Base-by-base conservation (phyloP, 208 protist species). In the Leishmania major region DNA sequence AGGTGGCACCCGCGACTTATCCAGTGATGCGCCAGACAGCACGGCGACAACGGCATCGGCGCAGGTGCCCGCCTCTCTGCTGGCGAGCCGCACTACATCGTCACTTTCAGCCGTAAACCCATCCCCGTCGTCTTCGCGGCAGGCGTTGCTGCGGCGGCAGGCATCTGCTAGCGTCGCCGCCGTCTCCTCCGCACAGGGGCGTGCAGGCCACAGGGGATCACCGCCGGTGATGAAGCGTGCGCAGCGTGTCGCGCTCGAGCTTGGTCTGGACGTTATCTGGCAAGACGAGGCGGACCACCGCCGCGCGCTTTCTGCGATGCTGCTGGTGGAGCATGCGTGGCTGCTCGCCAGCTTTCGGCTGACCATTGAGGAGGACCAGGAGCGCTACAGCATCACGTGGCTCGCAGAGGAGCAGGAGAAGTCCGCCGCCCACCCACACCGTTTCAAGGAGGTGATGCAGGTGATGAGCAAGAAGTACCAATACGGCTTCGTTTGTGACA, bases 401-500 rank as follows among this genome's bases (percentile, higher is more conserved):
- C 87, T 97, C 4, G 90, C 82, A 25, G 91, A 91, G 74, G 91
- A 96, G 86, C 95, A 97, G 87, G 87, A 82, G 73, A 90, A 89
- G 75, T 95, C 93, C 5, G 90, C 92, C 55, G 79, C 87, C 15
- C 95, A 97, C 82, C 91, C 93, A 49, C 94, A 97, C 86, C 80
- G 77, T 35, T 98, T 97, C 87, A 91, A 87, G 57, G 89, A 91
- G 59, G 80, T 91, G 57, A 75, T 73, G 31, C 73, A 88, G 35
- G 81, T 92, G n/a, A 77, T 84, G 1, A 89, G 72, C 81, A 88
- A 85, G 74, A 91, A 91, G 64, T 98, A 98, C 79, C 73, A 84
- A 35, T 86, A 94, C 67, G 95, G 95, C 37, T 96, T 96, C 79
- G 92, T 96, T 35, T 98, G 95, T 81, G 95, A 98, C 74, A 80